phyloP scores from a whole-genome alignment of 768 basidiomycete genomes.

The Suillus brevipes region DNA sequence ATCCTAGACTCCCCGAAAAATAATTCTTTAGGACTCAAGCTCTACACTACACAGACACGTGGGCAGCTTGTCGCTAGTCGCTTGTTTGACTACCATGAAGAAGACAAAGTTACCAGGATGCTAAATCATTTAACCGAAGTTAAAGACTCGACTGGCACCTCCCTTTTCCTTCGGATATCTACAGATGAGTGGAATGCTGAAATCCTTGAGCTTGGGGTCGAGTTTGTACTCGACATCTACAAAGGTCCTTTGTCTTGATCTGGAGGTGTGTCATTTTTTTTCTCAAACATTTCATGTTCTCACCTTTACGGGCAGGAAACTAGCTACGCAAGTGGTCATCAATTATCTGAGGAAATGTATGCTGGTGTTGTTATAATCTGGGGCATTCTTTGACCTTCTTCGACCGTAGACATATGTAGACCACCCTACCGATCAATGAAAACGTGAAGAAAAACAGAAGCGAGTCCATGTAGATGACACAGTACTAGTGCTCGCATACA shows the following conservation, averaged over 20 bases:
- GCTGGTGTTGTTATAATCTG: no score
- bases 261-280: not conserved
- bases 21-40: not conserved
- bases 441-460: not conserved
- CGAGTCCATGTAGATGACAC: not conserved
- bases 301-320: not conserved
- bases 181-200: accelerated
- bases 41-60: no score
- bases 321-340: no score
- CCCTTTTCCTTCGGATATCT: not conserved
- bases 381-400: not conserved
- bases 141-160: not conserved
- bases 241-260: not conserved
- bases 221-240: not conserved
- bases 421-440: not conserved
- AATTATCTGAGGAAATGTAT: no score
- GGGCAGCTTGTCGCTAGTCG: not conserved
- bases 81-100: not conserved
- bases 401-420: no score
- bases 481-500: not conserved
- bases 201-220: not conserved
- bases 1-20: not conserved
- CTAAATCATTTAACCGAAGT: not conserved
- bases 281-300: not conserved
- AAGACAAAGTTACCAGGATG: not conserved